Percentiles rank a stretch among this genome's conserved stretches.
These are phyloP conservation scores for Boletus rubescentipes DNA, from an alignment of 768 basidiomycete species.

Conservation along the genomic window DNA sequence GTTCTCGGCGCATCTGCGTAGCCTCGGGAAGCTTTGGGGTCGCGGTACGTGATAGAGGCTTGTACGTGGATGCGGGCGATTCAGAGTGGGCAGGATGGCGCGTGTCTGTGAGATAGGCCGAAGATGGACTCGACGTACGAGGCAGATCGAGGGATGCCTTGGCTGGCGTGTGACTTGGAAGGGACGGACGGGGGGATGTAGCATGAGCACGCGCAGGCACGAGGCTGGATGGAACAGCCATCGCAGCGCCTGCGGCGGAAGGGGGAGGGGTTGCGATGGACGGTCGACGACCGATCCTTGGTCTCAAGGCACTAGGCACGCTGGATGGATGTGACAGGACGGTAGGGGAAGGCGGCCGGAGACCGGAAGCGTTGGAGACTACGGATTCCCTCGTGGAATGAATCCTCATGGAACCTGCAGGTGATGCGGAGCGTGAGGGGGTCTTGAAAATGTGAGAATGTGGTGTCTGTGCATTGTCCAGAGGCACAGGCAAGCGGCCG, in stretches of 20 bases:
- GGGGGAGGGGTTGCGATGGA: conserved; percentile 42
- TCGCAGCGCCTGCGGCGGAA: conserved; percentile 24
- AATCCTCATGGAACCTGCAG: conserved; percentile 30
- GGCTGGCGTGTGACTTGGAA: conserved; percentile 8
- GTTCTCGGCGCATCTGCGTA: conserved; percentile 45
- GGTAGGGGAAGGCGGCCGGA: conserved; percentile 27
- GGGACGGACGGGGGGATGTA: conserved; percentile 24
- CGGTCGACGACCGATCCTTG: conserved; percentile 41
- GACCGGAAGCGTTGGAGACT: conserved; percentile 10
- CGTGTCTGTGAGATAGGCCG: conserved; percentile 4
- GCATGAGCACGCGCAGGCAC: conserved; percentile 23
- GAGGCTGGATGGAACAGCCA: conserved; percentile 25
- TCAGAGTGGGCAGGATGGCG: conserved; percentile 21
- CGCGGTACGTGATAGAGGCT: conserved; percentile 28
- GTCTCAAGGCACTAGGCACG: conserved; percentile 35
- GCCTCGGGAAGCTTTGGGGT: conserved; percentile 34
- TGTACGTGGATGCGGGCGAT: conserved; percentile 17
- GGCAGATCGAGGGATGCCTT: conserved; percentile 22
- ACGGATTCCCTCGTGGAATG: conserved; percentile 26
- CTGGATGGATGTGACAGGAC: conserved; percentile 13
- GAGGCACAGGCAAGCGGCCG: conserved; percentile 5
- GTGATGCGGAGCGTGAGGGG: conserved; percentile 43
- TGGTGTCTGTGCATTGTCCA: conserved; percentile 24
- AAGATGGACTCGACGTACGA: conserved; percentile 20
- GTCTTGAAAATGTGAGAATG: conserved; percentile 26